Conservation (phyloP, 2,329 filamentous ascomycete species). For the Diaporthe citriasiana region DNA sequence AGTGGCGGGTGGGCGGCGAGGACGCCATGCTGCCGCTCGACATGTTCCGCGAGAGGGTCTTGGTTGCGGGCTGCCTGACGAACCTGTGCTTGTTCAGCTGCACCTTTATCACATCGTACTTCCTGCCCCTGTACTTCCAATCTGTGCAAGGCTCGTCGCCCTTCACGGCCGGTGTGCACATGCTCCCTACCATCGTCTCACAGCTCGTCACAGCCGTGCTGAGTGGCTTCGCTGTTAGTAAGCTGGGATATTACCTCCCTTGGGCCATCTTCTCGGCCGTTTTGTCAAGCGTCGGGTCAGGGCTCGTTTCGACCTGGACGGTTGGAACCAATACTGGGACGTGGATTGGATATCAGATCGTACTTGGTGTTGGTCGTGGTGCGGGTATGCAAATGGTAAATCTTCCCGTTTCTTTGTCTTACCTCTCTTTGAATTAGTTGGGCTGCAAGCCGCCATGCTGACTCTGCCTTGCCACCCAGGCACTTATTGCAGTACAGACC, state of each 20-base stretch:
- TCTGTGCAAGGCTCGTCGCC: slow-evolving; percentile 27
- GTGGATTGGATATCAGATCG: slow-evolving; percentile 44
- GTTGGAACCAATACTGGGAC: slow-evolving; percentile 35
- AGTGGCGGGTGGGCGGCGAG: slow-evolving; percentile 47
- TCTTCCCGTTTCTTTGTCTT: not conserved
- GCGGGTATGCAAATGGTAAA: slow-evolving; percentile 36
- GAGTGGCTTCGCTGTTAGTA: slow-evolving; percentile 31
- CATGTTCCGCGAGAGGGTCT: slow-evolving; percentile 44
- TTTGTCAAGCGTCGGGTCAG: slow-evolving; percentile 39
- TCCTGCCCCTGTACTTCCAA: slow-evolving; percentile 43
- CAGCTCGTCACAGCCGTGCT: slow-evolving; percentile 29
- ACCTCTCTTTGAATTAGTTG: not conserved
- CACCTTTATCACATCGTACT: slow-evolving; percentile 47
- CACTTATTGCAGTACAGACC: slow-evolving; percentile 47
- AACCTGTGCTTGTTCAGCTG: slow-evolving; percentile 44
- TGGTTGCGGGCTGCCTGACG: slow-evolving; percentile 39
- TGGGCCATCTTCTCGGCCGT: slow-evolving; percentile 40
- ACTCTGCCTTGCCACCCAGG: slow-evolving; percentile 38
- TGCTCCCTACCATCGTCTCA: slow-evolving; percentile 24
- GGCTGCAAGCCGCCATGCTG: not conserved
- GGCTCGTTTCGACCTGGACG: slow-evolving; percentile 43
- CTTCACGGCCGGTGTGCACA: slow-evolving; percentile 28
- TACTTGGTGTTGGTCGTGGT: slow-evolving; percentile 42
- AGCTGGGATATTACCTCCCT: slow-evolving; percentile 43
- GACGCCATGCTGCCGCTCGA: slow-evolving; percentile 47